Percentiles rank a stretch among this genome's conserved stretches.
phyloP scores from a whole-genome alignment of 805 yeast species.

The Lipomyces sp. region DNA sequence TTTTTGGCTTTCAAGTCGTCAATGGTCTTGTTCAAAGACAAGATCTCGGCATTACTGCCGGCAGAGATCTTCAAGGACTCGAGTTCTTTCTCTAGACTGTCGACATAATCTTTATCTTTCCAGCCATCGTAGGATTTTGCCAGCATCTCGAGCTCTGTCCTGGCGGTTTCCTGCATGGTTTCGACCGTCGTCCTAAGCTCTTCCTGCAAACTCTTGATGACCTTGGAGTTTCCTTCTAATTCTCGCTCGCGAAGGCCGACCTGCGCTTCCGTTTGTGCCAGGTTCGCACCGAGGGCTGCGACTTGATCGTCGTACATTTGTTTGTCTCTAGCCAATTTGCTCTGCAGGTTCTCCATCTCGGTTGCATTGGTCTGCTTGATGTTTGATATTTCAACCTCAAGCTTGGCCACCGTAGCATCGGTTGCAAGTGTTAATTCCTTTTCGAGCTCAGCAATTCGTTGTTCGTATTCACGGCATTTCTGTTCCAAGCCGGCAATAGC shows the following conservation, averaged over 20 bases:
- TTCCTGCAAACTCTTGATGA: constrained; percentile 89
- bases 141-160: constrained; percentile 6
- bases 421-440: background rate
- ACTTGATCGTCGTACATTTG: background rate
- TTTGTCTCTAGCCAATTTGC: background rate
- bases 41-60: background rate
- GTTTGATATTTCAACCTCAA: background rate
- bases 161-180: background rate
- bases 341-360: background rate
- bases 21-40: background rate
- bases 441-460: background rate
- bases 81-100: background rate
- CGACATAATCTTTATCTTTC: background rate
- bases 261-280: background rate
- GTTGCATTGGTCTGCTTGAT: background rate
- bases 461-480: background rate
- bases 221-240: constrained; percentile 78
- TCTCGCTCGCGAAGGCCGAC: constrained; percentile 43
- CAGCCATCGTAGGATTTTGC: background rate
- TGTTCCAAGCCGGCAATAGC: background rate
- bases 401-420: background rate
- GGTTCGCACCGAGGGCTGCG: background rate
- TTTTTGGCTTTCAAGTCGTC: background rate
- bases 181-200: constrained; percentile 9
- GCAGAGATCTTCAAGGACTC: background rate